phyloP scores from a whole-genome alignment of 1,139 yeast species.

The Candida frijolesensis region DNA sequence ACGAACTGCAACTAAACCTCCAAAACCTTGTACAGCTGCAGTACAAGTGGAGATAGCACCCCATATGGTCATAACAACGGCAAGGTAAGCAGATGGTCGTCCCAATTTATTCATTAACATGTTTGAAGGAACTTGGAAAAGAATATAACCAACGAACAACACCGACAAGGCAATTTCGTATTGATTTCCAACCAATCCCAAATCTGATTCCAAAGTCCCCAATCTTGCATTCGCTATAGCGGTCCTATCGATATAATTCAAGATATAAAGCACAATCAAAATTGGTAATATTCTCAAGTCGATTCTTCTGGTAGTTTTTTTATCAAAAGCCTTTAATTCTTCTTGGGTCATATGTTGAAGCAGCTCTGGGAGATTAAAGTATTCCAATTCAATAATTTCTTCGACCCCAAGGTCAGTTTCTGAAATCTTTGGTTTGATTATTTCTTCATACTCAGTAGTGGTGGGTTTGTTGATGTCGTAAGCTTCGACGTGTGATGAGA shows the following conservation, averaged over 20 bases:
- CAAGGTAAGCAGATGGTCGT: constrained; percentile 52
- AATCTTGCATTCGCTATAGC: constrained; percentile 64
- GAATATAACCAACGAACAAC: constrained; percentile 62
- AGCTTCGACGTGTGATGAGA: not conserved
- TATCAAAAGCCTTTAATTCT: constrained; percentile 41
- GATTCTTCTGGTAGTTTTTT: constrained; percentile 45
- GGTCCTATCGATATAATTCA: constrained; percentile 60
- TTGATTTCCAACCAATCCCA: constrained; percentile 49
- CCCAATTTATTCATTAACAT: constrained; percentile 52
- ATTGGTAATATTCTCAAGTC: constrained; percentile 59
- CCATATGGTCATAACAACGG: constrained; percentile 54
- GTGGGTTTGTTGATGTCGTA: not conserved
- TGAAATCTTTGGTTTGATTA: not conserved
- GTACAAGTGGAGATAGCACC: constrained; percentile 52
- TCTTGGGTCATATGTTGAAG: constrained; percentile 35
- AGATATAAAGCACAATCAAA: constrained; percentile 51
- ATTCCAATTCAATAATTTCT: constrained; percentile 7
- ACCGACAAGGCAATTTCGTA: constrained; percentile 60
- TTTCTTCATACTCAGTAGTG: not conserved
- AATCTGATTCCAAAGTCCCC: constrained; percentile 56
- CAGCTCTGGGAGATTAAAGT: constrained; percentile 32
- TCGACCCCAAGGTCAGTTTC: constrained; percentile 5
- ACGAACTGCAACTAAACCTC: constrained; percentile 37
- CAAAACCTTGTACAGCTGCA: constrained; percentile 30
- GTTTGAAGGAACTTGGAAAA: constrained; percentile 60